Conservation (phyloP, 768 basidiomycete genomes). For the Cystofilobasidium ferigula region DNA sequence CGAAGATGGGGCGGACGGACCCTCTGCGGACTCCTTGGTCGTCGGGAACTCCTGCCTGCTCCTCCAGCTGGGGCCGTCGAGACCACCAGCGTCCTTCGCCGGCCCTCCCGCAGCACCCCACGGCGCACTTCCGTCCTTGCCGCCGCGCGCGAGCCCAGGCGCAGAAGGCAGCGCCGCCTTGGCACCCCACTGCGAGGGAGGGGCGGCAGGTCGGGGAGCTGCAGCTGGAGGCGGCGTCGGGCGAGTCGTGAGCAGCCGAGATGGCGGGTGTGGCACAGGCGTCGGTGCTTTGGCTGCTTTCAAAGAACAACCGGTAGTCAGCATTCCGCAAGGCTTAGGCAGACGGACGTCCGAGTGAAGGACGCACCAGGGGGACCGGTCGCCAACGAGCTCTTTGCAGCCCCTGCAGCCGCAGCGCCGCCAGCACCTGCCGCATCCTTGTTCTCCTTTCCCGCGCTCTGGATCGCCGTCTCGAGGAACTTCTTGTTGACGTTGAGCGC, state of each 20-base stretch:
- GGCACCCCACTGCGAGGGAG: slow-evolving; percentile 41
- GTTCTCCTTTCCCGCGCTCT: not conserved
- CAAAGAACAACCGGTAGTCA: not conserved
- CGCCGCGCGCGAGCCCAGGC: not conserved
- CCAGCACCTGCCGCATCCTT: not conserved
- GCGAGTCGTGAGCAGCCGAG: slow-evolving; percentile 64
- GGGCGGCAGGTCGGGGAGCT: slow-evolving; percentile 58
- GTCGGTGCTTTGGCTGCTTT: slow-evolving; percentile 36
- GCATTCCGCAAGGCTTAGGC: not conserved
- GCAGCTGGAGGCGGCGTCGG: slow-evolving; percentile 5
- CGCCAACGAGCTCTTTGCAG: not conserved
- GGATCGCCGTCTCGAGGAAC: slow-evolving; percentile 72
- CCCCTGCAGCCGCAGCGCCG: no score
- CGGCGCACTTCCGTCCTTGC: not conserved
- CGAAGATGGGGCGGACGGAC: slow-evolving; percentile 41
- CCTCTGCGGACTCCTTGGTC: slow-evolving; percentile 84
- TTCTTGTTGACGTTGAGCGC: slow-evolving; percentile 91
- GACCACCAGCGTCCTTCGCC: not conserved
- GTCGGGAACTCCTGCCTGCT: slow-evolving; percentile 67
- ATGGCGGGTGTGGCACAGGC: slow-evolving; percentile 49
- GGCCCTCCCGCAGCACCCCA: not conserved
- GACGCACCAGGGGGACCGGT: not conserved
- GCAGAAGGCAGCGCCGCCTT: slow-evolving; percentile 7
- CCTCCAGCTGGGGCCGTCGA: not conserved
- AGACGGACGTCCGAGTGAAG: not conserved